Percentiles rank a stretch among this genome's conserved stretches.
phyloP scores from a whole-genome alignment of 2,329 filamentous ascomycete genomes.

The Fusarium odoratissimum region DNA sequence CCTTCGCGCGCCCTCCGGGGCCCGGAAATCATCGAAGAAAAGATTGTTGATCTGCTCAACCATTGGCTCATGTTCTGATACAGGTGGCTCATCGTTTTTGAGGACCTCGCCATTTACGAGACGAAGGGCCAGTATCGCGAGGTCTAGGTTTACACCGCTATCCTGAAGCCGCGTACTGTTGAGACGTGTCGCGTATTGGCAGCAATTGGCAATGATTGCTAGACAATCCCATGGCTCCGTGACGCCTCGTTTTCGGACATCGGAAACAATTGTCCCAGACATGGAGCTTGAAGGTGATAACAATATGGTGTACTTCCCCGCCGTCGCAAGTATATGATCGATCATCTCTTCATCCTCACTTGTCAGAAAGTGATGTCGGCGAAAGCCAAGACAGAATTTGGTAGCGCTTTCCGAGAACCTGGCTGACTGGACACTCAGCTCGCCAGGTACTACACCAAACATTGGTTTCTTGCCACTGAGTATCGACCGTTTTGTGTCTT shows the following conservation, averaged over 20 bases:
- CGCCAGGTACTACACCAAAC: constrained; percentile 33
- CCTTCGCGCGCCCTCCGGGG: constrained; percentile 16
- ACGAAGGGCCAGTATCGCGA: constrained; percentile 46
- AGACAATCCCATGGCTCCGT: constrained; percentile 44
- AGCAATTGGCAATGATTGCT: constrained; percentile 50
- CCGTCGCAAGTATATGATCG: constrained; percentile 30
- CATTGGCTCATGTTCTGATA: not conserved
- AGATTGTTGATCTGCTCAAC: constrained; percentile 22
- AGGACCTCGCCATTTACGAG: constrained; percentile 50
- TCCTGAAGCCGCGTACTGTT: constrained; percentile 28
- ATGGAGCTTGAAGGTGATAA: constrained; percentile 41
- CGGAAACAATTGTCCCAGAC: constrained; percentile 41
- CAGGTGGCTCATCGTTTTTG: constrained; percentile 42
- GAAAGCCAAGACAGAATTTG: constrained; percentile 41
- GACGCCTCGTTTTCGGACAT: constrained; percentile 40
- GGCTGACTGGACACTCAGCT: constrained; percentile 42
- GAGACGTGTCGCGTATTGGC: constrained; percentile 46
- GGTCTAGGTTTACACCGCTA: constrained; percentile 31
- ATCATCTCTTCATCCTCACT: not conserved
- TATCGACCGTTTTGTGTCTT: constrained; percentile 37
- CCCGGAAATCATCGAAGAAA: constrained; percentile 36
- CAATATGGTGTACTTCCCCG: constrained; percentile 45
- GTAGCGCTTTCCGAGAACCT: constrained; percentile 40
- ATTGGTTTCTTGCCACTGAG: not conserved
- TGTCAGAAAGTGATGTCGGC: not conserved